Evolutionary conservation across 2,329 filamentous ascomycete genomes (phyloP).

Genomic region (Xylariomycetidae sp.): DNA sequence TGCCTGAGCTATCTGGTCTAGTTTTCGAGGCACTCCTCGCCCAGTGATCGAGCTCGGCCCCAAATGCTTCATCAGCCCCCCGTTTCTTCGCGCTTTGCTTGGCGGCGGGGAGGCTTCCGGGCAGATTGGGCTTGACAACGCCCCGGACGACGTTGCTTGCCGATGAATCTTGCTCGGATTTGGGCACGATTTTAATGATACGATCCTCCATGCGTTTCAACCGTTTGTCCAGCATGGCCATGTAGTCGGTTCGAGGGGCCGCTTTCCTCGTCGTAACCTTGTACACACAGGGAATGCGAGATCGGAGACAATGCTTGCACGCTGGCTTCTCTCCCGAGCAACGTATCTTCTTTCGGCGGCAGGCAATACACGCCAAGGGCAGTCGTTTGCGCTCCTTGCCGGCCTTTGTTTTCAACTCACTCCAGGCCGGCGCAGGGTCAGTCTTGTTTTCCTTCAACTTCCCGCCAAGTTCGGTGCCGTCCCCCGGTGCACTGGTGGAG

Average conservation of each 20-base stretch:
- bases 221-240: conserved; percentile 97
- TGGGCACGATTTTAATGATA: conserved; percentile 92
- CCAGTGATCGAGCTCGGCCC: conserved; percentile 75
- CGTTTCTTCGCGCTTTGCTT: conserved; percentile 70
- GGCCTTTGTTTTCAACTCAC: conserved; percentile 80
- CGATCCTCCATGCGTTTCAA: conserved; percentile 96
- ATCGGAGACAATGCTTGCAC: conserved; percentile 91
- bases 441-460: conserved; percentile 53
- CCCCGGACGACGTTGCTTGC: conserved; percentile 66
- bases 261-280: conserved; percentile 94
- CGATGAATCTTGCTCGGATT: conserved; percentile 65
- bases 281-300: conserved; percentile 92
- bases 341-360: conserved; percentile 92
- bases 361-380: conserved; percentile 91
- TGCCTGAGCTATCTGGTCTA: conserved; percentile 40
- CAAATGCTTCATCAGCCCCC: conserved; percentile 81
- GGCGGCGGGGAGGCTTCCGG: conserved; percentile 42
- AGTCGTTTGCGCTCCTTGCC: conserved; percentile 93
- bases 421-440: conserved; percentile 63
- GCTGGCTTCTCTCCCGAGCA: conserved; percentile 97
- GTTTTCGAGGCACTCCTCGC: conserved; percentile 53
- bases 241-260: conserved; percentile 91
- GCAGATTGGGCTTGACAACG: conserved; percentile 72
- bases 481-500: conserved; percentile 36
- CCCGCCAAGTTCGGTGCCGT: conserved; percentile 47